These are phyloP conservation scores for Rhizophora mangle DNA, from an alignment of 345 rosid species.

Conservation along the genomic window DNA sequence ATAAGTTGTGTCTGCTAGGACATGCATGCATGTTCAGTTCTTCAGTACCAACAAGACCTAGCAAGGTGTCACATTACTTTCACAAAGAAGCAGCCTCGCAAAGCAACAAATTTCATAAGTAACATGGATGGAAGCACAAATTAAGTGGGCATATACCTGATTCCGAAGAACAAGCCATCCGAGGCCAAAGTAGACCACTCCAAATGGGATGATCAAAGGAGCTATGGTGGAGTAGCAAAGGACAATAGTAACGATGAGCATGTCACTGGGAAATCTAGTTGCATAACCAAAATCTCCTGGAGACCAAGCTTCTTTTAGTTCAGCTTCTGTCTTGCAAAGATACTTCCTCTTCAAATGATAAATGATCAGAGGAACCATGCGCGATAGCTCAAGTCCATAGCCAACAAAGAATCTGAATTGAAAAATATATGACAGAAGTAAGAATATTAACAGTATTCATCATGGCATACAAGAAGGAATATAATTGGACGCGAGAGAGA, in stretches of 20 bases:
- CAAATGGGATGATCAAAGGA: constrained; percentile 80
- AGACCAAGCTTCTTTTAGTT: constrained; percentile 73
- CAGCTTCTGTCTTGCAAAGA: constrained; percentile 87
- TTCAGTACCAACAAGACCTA: background rate
- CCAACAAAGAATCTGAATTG: constrained; percentile 70
- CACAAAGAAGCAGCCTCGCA: too few species aligned
- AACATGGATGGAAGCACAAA: background rate
- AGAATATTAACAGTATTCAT: background rate
- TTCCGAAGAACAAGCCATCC: constrained; percentile 90
- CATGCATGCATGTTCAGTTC: background rate
- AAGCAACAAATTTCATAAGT: background rate
- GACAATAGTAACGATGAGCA: constrained; percentile 66
- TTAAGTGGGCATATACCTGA: constrained; percentile 44
- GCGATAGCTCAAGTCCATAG: constrained; percentile 86
- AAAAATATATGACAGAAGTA: constrained; percentile 7
- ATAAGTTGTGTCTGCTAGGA: background rate
- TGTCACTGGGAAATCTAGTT: constrained; percentile 70
- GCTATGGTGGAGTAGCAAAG: constrained; percentile 83
- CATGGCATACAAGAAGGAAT: background rate
- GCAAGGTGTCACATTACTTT: too few species aligned
- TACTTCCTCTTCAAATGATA: constrained; percentile 80
- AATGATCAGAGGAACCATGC: constrained; percentile 70
- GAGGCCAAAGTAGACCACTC: constrained; percentile 60
- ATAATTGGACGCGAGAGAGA: too few species aligned
- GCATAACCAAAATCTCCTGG: constrained; percentile 71